Evolutionary conservation across 345 rosid genomes (phyloP), one percentile per base, ranked within the genome.

Genomic region (Euphorbia peplus): DNA sequence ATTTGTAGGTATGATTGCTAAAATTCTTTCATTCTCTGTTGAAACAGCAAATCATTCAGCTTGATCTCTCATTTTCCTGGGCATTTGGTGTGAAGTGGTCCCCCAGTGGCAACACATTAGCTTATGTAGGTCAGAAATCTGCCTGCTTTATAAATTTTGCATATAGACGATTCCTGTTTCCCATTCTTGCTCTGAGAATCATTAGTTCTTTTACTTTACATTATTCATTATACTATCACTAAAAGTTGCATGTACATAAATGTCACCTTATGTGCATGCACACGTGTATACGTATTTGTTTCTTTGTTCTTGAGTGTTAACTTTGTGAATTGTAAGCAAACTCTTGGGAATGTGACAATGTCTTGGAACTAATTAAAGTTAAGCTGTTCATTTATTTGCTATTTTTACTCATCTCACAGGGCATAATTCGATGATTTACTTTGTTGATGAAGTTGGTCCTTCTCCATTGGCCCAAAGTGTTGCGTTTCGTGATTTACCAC

Each of bases 41-140:
- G 57, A 32, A 75, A 79, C 93, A 95, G 99, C 98, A 85, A 95
- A 88, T 95, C 73, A 66, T 95, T 72, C 99, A 95, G 88, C 99
- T 95, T 76, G 99, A 95, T 83, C 98, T 95, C 76, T 90, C 98
- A 69, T 82, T 75, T 86, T 91, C 99, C 53, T 95, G 99, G 99
- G 92, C 99, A 76, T 95, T 95, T 85, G 98, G 97, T 76, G 99
- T 89, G 71, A 88, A 86, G 80, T 95, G 99, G 99, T 95, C 99
- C 56, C 99, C 99, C 15, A 91, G 91, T 73, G 99, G 99, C 78
- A 91, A 87, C 64, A 95, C 96, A 66, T 83, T 91, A 79, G 97
- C 97, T 66, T 95, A 95, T 79, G 97, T 84, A 78, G 99, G 99
- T 95, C 70, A 87, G 97, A 78, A 74, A 70, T 75, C 64, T 65